Evolutionary conservation across 441 rosid genomes (phyloP).

Genomic region (Erysimum pusillum): DNA sequence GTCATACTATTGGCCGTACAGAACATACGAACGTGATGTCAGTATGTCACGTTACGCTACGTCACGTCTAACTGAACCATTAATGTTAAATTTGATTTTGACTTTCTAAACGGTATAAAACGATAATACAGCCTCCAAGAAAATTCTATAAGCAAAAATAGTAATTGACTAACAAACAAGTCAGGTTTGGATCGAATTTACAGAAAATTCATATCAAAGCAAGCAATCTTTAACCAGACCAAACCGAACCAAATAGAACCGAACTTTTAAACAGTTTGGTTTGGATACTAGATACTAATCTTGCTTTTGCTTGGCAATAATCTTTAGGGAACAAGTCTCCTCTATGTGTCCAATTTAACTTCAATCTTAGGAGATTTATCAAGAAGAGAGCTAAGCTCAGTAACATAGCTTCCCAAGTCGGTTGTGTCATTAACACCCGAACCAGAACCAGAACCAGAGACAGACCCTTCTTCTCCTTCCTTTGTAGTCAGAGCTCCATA

Average conservation of each 20-base stretch:
- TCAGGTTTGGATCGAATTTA: neutral
- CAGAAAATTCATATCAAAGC: neutral
- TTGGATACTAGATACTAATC: neutral
- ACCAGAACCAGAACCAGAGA: slow-evolving; percentile 13
- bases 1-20: neutral
- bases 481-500: slow-evolving; percentile 48
- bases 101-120: too few relatives aligned
- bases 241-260: neutral
- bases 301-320: neutral
- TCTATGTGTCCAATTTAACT: slow-evolving; percentile 38
- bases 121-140: neutral
- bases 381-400: slow-evolving; percentile 65
- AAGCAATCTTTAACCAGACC: neutral
- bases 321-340: neutral
- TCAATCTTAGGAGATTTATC: slow-evolving; percentile 58
- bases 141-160: neutral
- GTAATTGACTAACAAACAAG: neutral
- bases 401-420: slow-evolving; percentile 52
- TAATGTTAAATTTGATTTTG: too few relatives aligned
- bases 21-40: neutral
- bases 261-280: neutral
- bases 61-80: neutral
- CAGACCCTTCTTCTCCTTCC: slow-evolving; percentile 46
- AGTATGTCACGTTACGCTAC: neutral
- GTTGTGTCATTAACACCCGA: slow-evolving; percentile 21